Evolutionary conservation across 306 rosid genomes (phyloP).

Genomic region (Gleditsia sinensis): DNA sequence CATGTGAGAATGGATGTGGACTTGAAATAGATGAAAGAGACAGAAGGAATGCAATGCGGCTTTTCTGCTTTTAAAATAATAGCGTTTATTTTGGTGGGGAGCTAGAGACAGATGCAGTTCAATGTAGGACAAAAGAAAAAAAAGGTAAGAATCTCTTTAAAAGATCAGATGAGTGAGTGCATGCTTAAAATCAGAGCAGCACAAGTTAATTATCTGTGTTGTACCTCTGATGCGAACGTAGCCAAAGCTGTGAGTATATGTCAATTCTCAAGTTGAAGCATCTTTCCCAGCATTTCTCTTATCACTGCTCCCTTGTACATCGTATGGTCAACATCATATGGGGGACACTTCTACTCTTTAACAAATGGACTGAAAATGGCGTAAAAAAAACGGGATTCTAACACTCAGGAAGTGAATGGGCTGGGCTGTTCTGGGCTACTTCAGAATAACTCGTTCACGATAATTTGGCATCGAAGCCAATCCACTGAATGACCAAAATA

Average conservation of each 20-base stretch:
- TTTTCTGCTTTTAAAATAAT: background rate
- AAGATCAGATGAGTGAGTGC: background rate
- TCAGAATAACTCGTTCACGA: background rate
- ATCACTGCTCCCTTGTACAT: background rate
- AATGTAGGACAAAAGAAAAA: slow-evolving; percentile 26
- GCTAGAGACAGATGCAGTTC: slow-evolving; percentile 17
- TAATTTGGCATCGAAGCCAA: too few species aligned
- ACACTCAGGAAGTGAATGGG: background rate
- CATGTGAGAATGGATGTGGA: slow-evolving; percentile 37
- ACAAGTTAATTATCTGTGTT: background rate
- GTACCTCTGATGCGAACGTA: background rate
- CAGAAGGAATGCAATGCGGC: background rate
- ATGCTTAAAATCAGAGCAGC: background rate
- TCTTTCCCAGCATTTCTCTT: background rate
- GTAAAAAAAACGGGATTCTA: background rate
- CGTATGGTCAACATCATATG: background rate
- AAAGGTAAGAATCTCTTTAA: background rate
- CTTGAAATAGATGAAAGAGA: slow-evolving; percentile 26
- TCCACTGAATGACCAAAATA: too few species aligned
- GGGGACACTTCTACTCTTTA: background rate
- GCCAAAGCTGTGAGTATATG: background rate
- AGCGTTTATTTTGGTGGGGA: background rate
- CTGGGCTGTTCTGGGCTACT: background rate
- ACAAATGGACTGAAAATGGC: background rate
- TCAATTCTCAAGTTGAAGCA: background rate